Conservation (phyloP, 768 basidiomycete genomes). For the Amanita thiersii region DNA sequence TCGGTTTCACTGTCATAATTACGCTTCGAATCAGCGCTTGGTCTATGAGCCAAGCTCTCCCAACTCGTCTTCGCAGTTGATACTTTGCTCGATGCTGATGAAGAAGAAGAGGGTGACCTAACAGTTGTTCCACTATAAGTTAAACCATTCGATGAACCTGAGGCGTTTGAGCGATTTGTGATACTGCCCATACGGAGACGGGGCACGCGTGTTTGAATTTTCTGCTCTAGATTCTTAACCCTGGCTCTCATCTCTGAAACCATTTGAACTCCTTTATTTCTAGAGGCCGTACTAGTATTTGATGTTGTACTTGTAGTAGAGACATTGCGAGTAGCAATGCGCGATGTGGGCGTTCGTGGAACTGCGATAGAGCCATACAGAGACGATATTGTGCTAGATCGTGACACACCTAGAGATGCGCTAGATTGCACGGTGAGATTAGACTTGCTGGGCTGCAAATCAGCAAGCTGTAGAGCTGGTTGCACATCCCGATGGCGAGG, state of each 20-base stretch:
- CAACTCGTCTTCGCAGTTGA: conserved; percentile 36
- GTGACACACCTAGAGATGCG: conserved; percentile 31
- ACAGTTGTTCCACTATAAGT: conserved; percentile 14
- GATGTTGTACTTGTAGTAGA: conserved; percentile 33
- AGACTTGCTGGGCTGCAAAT: conserved; percentile 37
- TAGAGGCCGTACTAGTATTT: conserved; percentile 43
- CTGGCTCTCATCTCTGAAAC: conserved; percentile 86
- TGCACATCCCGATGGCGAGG: conserved; percentile 30
- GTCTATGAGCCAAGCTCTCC: conserved; percentile 32
- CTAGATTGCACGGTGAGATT: conserved; percentile 37
- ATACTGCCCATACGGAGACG: conserved; percentile 77
- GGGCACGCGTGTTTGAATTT: conserved; percentile 82
- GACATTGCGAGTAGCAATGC: conserved; percentile 31
- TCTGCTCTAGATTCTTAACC: conserved; percentile 76
- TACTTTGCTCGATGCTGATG: conserved; percentile 28
- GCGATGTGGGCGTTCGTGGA: conserved; percentile 42
- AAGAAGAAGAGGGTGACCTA: conserved; percentile 25
- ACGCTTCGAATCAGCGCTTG: conserved; percentile 35
- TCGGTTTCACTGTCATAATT: conserved; percentile 37
- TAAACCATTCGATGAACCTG: conserved; percentile 15
- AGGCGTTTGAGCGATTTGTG: conserved; percentile 42
- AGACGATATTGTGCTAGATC: conserved; percentile 52
- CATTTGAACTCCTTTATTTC: conserved; percentile 85
- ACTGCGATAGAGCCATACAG: conserved; percentile 36
- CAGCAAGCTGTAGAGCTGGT: conserved; percentile 41